Percentiles rank a stretch among this genome's conserved stretches.
phyloP scores from a whole-genome alignment of 495 filamentous ascomycete species.

The Aspergillus carlsbadensis region DNA sequence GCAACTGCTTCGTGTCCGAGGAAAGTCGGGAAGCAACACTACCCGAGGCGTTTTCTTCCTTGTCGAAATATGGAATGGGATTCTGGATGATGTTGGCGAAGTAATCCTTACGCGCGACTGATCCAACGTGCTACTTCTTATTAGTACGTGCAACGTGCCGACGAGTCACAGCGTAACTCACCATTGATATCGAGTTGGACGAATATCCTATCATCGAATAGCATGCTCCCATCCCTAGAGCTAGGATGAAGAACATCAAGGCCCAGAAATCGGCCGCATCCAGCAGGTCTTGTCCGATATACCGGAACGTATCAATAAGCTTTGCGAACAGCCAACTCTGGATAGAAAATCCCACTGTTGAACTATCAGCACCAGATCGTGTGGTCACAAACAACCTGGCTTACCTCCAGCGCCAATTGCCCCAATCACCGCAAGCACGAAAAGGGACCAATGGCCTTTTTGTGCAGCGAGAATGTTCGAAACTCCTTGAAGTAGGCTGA shows the following conservation, averaged over 20 bases:
- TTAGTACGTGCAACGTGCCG: neutral
- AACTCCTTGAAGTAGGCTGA: too few species aligned
- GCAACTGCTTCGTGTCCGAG: conserved; percentile 59
- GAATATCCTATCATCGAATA: conserved; percentile 54
- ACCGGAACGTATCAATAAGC: conserved; percentile 33
- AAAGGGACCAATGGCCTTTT: too few species aligned
- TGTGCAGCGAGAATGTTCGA: too few species aligned
- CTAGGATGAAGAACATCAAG: conserved; percentile 63
- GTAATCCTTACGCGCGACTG: conserved; percentile 57
- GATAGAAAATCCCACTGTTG: conserved; percentile 44
- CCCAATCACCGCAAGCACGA: conserved; percentile 28
- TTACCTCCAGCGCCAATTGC: conserved; percentile 44
- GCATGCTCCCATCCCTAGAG: conserved; percentile 46
- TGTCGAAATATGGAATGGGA: conserved; percentile 57
- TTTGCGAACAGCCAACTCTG: conserved; percentile 40
- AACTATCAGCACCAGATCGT: neutral
- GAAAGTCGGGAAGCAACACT: conserved; percentile 51
- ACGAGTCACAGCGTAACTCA: conserved; percentile 11
- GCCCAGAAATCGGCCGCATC: conserved; percentile 58
- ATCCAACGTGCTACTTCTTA: conserved; percentile 40
- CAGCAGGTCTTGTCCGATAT: conserved; percentile 27
- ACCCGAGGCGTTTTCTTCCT: conserved; percentile 47
- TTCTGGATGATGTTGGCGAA: conserved; percentile 57
- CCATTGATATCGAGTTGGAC: conserved; percentile 16
- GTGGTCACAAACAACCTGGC: neutral